A percentile compares a stretch with the other conserved stretches of the same genome.
These are phyloP conservation scores for Boletus coccyginus DNA, from an alignment of 768 basidiomycete genomes.

Conservation along the genomic window DNA sequence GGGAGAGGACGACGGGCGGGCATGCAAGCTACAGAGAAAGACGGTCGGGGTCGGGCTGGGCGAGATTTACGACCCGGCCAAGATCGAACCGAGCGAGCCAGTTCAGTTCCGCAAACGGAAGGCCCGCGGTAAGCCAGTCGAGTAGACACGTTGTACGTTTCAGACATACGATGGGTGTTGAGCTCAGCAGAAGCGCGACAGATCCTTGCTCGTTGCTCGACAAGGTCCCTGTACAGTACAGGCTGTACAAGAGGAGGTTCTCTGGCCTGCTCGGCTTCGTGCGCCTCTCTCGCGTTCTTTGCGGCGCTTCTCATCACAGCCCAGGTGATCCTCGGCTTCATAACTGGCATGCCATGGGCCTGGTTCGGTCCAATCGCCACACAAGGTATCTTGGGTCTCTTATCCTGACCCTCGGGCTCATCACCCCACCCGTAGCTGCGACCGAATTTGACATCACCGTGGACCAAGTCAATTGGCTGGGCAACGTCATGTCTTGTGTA, in stretches of 20 bases:
- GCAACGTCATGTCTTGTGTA: slow-evolving; percentile 60
- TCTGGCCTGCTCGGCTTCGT: slow-evolving; percentile 62
- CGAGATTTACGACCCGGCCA: slow-evolving; percentile 78
- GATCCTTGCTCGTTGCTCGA: not conserved
- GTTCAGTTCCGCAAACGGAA: slow-evolving; percentile 23
- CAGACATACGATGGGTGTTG: not conserved
- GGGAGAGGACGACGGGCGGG: slow-evolving; percentile 45
- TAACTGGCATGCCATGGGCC: slow-evolving; percentile 65
- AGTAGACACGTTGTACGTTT: not conserved
- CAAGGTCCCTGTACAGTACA: slow-evolving; percentile 36
- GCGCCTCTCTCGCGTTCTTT: not conserved
- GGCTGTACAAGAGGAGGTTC: slow-evolving; percentile 70
- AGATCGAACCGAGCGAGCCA: slow-evolving; percentile 14
- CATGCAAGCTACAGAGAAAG: slow-evolving; percentile 70
- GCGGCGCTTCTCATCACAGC: not conserved
- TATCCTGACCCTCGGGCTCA: not conserved
- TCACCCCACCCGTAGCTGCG: slow-evolving; percentile 42
- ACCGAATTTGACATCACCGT: slow-evolving; percentile 65
- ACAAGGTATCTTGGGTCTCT: slow-evolving; percentile 42
- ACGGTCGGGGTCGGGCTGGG: slow-evolving; percentile 59
- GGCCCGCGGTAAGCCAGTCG: not conserved
- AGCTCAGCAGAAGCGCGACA: not conserved
- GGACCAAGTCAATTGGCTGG: slow-evolving; percentile 77
- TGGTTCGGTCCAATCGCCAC: slow-evolving; percentile 88
- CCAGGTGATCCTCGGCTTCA: slow-evolving; percentile 61